Evolutionary conservation across 345 rosid species (phyloP).

Genomic region (rapeseed (Brassica napus)): DNA sequence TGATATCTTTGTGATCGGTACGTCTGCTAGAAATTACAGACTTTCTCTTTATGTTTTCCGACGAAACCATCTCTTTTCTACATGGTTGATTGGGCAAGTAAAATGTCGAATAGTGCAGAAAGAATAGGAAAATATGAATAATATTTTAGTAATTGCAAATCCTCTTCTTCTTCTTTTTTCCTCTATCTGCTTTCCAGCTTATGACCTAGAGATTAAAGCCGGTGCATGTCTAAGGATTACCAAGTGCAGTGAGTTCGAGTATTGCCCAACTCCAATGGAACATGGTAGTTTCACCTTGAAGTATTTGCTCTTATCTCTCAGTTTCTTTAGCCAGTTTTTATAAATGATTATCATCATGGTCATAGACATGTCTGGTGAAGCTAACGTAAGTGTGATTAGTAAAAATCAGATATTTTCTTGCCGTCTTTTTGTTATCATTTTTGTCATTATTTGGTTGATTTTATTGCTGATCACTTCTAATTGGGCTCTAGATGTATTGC

Average conservation of each 20-base stretch:
- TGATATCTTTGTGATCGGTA: background rate
- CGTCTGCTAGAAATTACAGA: background rate
- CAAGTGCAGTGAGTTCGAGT: constrained; percentile 84
- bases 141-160: background rate
- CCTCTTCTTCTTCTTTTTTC: background rate
- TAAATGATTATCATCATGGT: background rate
- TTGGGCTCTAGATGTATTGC: background rate
- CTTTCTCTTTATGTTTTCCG: background rate
- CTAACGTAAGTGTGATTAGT: background rate
- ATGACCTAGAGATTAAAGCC: constrained; percentile 70
- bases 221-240: constrained; percentile 86
- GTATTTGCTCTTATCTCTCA: background rate
- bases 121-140: background rate
- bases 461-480: background rate
- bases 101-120: background rate
- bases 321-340: background rate
- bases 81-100: constrained; percentile 7
- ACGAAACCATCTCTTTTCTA: background rate
- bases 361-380: background rate
- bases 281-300: constrained; percentile 47
- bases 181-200: constrained; percentile 82
- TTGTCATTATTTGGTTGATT: background rate
- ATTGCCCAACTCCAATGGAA: constrained; percentile 79
- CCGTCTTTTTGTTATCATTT: background rate
- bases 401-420: background rate